phyloP scores from a whole-genome alignment of 257 asterid species.

The Nicotiana attenuata region DNA sequence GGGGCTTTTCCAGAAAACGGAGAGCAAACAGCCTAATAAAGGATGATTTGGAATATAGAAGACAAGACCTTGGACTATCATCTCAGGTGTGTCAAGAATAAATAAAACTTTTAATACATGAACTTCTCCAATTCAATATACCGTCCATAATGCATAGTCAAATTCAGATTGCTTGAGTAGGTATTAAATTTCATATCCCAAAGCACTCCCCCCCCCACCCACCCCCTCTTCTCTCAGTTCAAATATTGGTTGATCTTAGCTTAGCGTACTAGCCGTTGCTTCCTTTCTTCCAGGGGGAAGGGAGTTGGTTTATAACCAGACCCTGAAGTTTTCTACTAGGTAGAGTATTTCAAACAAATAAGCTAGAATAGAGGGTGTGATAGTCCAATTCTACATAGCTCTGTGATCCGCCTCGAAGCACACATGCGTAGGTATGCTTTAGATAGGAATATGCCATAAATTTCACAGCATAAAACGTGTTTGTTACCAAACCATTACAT shows the following conservation, averaged over 20 bases:
- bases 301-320: too few species aligned
- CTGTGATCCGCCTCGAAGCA: not conserved
- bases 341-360: too few species aligned
- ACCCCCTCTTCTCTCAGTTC: not conserved
- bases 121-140: not conserved
- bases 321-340: too few species aligned
- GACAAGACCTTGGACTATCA: not conserved
- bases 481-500: not conserved
- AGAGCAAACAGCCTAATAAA: not conserved
- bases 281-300: too few species aligned
- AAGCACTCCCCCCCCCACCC: not conserved
- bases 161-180: not conserved
- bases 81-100: not conserved
- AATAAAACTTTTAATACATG: not conserved
- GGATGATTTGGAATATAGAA: not conserved
- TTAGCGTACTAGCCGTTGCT: too few species aligned
- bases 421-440: not conserved
- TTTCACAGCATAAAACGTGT: not conserved
- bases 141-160: not conserved
- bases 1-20: not conserved
- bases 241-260: too few species aligned
- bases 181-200: not conserved
- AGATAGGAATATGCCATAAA: not conserved
- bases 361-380: too few species aligned
- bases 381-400: too few species aligned